Percentiles rank a stretch among this genome's conserved stretches.
Conservation (phyloP, 306 rosid species). For the Cucurbita ficifolia region DNA sequence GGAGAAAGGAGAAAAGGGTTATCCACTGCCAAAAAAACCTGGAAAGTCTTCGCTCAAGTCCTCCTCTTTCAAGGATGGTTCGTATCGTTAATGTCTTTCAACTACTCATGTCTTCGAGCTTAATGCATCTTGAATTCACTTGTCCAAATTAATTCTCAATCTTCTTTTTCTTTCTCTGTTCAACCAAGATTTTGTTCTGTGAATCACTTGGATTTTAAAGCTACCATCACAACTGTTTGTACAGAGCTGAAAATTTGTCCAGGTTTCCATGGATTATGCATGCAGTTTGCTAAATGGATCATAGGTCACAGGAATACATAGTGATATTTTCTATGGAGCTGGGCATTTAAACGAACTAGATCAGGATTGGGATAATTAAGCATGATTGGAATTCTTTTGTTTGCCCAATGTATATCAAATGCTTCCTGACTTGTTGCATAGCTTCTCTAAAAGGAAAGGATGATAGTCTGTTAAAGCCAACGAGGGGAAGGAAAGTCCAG, state of each 20-base stretch:
- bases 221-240: background rate
- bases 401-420: background rate
- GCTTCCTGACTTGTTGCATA: slow-evolving; percentile 10
- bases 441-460: slow-evolving; percentile 61
- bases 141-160: background rate
- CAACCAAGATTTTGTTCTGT: background rate
- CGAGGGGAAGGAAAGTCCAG: slow-evolving; percentile 61
- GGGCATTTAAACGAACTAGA: background rate
- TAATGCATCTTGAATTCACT: background rate
- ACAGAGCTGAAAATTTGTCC: background rate
- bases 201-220: background rate
- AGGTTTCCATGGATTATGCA: background rate
- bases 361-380: background rate
- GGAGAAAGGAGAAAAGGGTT: slow-evolving; percentile 62
- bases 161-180: no score
- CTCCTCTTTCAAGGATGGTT: slow-evolving; percentile 15
- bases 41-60: slow-evolving; percentile 23
- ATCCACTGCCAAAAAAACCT: slow-evolving; percentile 11
- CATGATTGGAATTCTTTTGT: background rate
- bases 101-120: no score
- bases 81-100: background rate
- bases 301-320: background rate
- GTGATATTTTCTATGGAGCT: background rate
- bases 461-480: slow-evolving; percentile 49
- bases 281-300: background rate